These are phyloP conservation scores for Halophytophthora batemanensis DNA, from an alignment of 352 stramenopile genomes.

Conservation along the genomic window DNA sequence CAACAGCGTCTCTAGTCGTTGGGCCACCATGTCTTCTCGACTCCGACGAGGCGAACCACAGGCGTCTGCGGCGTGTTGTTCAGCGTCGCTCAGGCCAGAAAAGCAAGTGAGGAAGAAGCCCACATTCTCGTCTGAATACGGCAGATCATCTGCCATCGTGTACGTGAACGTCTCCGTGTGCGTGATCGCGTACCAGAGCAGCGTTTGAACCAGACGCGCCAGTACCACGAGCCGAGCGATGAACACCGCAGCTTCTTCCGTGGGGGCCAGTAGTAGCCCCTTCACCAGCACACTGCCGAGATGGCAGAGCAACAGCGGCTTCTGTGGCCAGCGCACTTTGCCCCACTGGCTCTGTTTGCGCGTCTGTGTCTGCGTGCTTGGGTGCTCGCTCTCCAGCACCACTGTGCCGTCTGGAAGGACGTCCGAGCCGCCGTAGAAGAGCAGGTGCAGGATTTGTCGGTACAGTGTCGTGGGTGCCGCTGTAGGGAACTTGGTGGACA, in stretches of 20 bases:
- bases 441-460: constrained; percentile 51
- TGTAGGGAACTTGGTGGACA: constrained; percentile 30
- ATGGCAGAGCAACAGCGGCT: constrained; percentile 71
- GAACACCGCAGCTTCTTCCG: constrained; percentile 52
- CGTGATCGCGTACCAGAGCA: constrained; percentile 75
- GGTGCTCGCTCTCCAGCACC: constrained; percentile 70
- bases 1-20: constrained; percentile 32
- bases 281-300: constrained; percentile 74
- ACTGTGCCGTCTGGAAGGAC: constrained; percentile 62
- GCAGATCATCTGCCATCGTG: constrained; percentile 55
- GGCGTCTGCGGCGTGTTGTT: constrained; percentile 2
- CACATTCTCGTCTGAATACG: constrained; percentile 52
- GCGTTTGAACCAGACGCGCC: constrained; percentile 66
- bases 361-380: constrained; percentile 83
- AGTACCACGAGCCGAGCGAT: constrained; percentile 63
- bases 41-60: constrained; percentile 4
- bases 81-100: constrained; percentile 15
- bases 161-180: constrained; percentile 56
- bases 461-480: constrained; percentile 21
- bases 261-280: constrained; percentile 58
- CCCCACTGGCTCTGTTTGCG: constrained; percentile 84
- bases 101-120: constrained; percentile 53
- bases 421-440: constrained; percentile 77
- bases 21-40: constrained; percentile 20
- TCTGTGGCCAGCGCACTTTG: constrained; percentile 74